Evolutionary conservation across 2,329 filamentous ascomycete genomes (phyloP).

Genomic region (Trichoderma koningii): DNA sequence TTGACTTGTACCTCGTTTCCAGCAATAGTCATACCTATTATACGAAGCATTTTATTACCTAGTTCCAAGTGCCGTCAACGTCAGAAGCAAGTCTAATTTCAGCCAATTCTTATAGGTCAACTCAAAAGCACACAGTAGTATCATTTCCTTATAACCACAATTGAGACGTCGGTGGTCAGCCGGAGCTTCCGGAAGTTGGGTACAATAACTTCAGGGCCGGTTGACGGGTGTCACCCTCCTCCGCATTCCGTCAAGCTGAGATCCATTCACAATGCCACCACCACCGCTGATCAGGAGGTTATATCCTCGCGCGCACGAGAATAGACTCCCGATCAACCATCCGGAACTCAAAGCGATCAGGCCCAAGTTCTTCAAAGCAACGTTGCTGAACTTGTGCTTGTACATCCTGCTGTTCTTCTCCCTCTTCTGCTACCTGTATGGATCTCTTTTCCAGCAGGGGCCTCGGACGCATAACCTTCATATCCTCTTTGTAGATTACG

Average conservation of each 20-base stretch:
- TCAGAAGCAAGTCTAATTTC: too few species aligned
- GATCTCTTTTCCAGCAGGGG: conserved; percentile 31
- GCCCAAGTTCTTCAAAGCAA: conserved; percentile 30
- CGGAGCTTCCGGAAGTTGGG: not conserved
- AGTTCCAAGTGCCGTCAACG: too few species aligned
- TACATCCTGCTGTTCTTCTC: conserved; percentile 46
- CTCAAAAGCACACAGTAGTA: too few species aligned
- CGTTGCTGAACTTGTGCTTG: conserved; percentile 29
- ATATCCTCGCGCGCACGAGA: conserved; percentile 30
- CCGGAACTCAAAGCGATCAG: conserved; percentile 24
- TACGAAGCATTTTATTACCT: too few species aligned
- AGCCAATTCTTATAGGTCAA: too few species aligned
- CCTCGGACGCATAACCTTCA: conserved; percentile 29
- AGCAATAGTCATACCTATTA: too few species aligned
- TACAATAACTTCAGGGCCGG: not conserved
- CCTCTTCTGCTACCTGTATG: conserved; percentile 34
- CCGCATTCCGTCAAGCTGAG: not conserved
- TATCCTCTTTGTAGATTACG: conserved; percentile 34
- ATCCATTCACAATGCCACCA: not conserved
- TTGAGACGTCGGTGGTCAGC: not conserved
- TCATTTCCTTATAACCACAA: too few species aligned
- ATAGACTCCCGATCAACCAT: conserved; percentile 17
- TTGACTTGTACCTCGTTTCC: too few species aligned
- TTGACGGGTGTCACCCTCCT: not conserved
- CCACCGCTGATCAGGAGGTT: conserved; percentile 8